Evolutionary conservation across 345 rosid genomes (phyloP), one percentile per base, ranked within the genome.

Genomic region (Jatropha curcas): DNA sequence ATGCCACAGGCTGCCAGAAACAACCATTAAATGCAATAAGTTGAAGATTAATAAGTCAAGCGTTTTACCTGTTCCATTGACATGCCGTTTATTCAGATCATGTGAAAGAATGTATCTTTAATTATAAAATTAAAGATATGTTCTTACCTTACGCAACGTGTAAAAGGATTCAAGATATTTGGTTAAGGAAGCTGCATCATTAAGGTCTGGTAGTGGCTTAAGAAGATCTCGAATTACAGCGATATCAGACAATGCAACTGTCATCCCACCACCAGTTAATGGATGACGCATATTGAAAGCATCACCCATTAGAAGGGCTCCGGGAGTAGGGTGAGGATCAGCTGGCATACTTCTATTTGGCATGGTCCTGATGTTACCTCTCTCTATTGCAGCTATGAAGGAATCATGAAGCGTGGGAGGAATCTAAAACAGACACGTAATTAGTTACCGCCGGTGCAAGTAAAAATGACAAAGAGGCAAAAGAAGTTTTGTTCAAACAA

Each of bases 241-340:
- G 33, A 73, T 64, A 65, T 73, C 76, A 7, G 70, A 12, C 22
- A 73, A 14, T 28, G 76, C 70, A 27, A 73, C 76, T 17, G 76
- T 73, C 76, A 73, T 73, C 53, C 76, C 76, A 16, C 76, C 76
- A 53, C 76, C 76, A 41, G 76, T 73, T 39, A 73, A 55, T 7
- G 76, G 76, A 73, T 73, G 76, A 10, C 76, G 76, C 76, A 73
- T 73, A 45, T 73, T 73, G 76, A 73, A 73, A 25, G 76, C 76
- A 39, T 73, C 76, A 4, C 76, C 76, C 76, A 73, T 64, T 53
- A 73, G 10, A 39, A 73, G 50, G 1, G 76, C 76, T n/a, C 76
- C 76, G 64, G 76, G 70, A 5, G 76, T 73, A 63, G 76, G 76
- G 39, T 14, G 63, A 6, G 76, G 64, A 35, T 65, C 70, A n/a